Evolutionary conservation across 257 asterid genomes (phyloP).

Genomic region (Primulina tabacum): DNA sequence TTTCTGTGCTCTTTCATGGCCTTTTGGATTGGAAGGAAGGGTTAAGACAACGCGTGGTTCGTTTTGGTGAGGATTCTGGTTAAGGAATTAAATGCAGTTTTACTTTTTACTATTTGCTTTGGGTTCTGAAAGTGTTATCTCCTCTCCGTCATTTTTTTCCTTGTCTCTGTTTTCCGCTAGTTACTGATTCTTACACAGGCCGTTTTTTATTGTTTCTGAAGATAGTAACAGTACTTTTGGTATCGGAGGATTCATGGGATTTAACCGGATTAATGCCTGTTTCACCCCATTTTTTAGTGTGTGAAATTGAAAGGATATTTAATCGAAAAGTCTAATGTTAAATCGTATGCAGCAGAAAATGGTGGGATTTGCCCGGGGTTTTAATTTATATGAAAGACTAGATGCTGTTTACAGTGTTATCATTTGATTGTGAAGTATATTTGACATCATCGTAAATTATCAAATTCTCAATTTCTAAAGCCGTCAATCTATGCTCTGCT

Average conservation of each 20-base stretch:
- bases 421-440: neutral
- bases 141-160: conserved; percentile 20
- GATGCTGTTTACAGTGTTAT: neutral
- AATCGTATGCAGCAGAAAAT: neutral
- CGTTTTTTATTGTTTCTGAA: neutral
- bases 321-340: neutral
- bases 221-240: neutral
- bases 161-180: conserved; percentile 30
- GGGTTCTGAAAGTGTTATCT: conserved; percentile 36
- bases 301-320: neutral
- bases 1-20: conserved; percentile 11
- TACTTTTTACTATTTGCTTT: conserved; percentile 24
- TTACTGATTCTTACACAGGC: conserved; percentile 26
- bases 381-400: neutral
- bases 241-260: neutral
- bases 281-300: neutral
- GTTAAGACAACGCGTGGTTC: conserved; percentile 48
- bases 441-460: too few species aligned
- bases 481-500: neutral
- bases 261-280: neutral
- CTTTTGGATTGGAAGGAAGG: conserved; percentile 39
- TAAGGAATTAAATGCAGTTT: conserved; percentile 36
- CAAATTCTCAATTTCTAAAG: too few species aligned
- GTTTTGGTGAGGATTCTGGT: conserved; percentile 56
- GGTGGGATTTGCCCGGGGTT: neutral